Evolutionary conservation across 2,329 filamentous ascomycete genomes (phyloP).

Genomic region (Trichophyton benhamiae): DNA sequence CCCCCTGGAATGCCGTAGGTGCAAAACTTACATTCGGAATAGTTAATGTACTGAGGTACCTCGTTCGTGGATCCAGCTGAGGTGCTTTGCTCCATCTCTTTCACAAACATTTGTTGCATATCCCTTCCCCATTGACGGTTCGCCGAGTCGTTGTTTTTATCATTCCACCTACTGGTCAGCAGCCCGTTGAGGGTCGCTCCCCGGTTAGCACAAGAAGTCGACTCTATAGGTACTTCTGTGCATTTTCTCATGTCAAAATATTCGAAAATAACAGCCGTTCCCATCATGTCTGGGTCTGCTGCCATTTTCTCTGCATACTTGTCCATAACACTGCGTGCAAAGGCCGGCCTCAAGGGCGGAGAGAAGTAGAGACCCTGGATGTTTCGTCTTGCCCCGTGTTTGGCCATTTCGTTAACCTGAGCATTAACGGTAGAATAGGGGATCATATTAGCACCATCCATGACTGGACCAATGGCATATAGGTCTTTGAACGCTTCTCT

Average conservation of each 20-base stretch:
- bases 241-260: slow-evolving; percentile 28
- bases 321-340: slow-evolving; percentile 19
- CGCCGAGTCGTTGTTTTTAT: slow-evolving; percentile 22
- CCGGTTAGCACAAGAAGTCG: slow-evolving; percentile 34
- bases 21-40: slow-evolving; percentile 14
- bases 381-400: slow-evolving; percentile 22
- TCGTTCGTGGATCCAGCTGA: slow-evolving; percentile 2
- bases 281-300: slow-evolving; percentile 16
- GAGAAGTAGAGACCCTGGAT: slow-evolving; percentile 31
- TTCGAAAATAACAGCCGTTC: slow-evolving; percentile 27
- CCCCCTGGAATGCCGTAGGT: background rate
- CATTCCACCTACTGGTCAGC: slow-evolving; percentile 27
- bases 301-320: slow-evolving; percentile 19
- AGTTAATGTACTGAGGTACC: slow-evolving; percentile 28
- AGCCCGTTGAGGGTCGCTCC: slow-evolving; percentile 31
- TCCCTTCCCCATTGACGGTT: slow-evolving; percentile 26
- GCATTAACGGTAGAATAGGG: slow-evolving; percentile 30
- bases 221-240: slow-evolving; percentile 18
- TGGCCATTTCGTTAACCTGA: slow-evolving; percentile 20
- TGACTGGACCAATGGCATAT: slow-evolving; percentile 24
- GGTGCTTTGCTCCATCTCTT: slow-evolving; percentile 16
- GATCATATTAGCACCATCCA: slow-evolving; percentile 23
- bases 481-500: slow-evolving; percentile 24
- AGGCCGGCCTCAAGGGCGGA: slow-evolving; percentile 24
- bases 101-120: slow-evolving; percentile 21